Evolutionary conservation across 106 monocot species (phyloP), one percentile per base, ranked within the genome.

Genomic region (Dioscorea alata): DNA sequence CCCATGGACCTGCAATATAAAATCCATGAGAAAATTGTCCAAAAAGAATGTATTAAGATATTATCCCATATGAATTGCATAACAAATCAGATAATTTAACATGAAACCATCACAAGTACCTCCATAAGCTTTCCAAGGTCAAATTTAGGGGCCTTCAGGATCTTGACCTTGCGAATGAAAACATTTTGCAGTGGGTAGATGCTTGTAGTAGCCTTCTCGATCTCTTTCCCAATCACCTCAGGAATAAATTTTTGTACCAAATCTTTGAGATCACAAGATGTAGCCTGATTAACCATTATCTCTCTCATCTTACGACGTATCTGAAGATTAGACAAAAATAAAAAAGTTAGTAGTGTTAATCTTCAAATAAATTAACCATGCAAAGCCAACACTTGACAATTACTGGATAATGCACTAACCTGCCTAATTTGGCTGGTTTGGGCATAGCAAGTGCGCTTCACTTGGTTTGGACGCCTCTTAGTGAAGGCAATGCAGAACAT

Each of bases 401-500:
- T 15, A 51, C 51, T 51, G 0, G 54, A 54, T 16, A 54, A 5
- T 18, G 54, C 4, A 66, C 6, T 50, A 63, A 85, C 89, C 85
- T 94, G 94, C 79, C 84, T 80, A 48, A 94, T 87, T 59, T 94
- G 94, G 65, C 94, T 94, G 8, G 76, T 69, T 51, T 94, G 94
- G 0, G 94, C 94, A 56, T 94, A 94, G 50, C 87, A 94, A 22
- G 94, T 94, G n/a, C 94, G 80, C 77, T 94, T 94, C 13, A 94
- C 94, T 59, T 94, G 94, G 50, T 94, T 94, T 8, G 84, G 84
- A 0, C 94, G 77, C 71, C 94, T 87, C 70, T 83, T 94, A 2
- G 94, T 94, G 77, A 94, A 94, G 12, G 71, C 94, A 69, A 94
- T 94, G 66, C 94, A 94, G 76, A 94, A 94, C 85, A 94, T 74